Evolutionary conservation across 208 protist genomes (phyloP).

Genomic region (Trypanosoma cruzi): DNA sequence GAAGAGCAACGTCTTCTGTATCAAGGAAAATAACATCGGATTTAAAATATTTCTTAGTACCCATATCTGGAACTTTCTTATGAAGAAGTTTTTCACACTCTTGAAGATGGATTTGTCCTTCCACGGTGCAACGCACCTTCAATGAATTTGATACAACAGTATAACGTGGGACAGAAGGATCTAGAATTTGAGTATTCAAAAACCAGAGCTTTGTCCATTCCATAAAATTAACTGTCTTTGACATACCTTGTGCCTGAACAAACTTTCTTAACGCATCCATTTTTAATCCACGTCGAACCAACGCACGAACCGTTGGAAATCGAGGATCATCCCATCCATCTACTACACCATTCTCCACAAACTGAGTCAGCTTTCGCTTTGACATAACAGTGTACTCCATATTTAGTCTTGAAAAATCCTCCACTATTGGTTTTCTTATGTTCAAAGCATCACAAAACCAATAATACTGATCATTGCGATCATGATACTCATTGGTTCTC

Average conservation of each 20-base stretch:
- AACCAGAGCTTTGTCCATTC: conserved; percentile 99
- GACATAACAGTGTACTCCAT: conserved; percentile 98
- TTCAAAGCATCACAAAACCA: conserved; percentile 95
- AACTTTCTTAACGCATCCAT: conserved; percentile 96
- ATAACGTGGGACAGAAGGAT: conserved; percentile 97
- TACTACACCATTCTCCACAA: conserved; percentile 97
- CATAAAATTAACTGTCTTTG: conserved; percentile 96
- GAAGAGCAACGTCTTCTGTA: conserved; percentile 90
- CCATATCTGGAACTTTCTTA: conserved; percentile 95
- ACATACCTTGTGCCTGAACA: conserved; percentile 97
- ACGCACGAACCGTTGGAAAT: conserved; percentile 97
- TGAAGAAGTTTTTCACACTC: conserved; percentile 79
- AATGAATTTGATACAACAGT: conserved; percentile 89
- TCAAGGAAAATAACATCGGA: conserved; percentile 93
- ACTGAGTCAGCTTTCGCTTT: conserved; percentile 98
- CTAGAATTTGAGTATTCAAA: conserved; percentile 98
- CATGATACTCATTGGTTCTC: conserved; percentile 98
- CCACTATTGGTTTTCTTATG: conserved; percentile 88
- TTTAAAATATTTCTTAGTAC: conserved; percentile 93
- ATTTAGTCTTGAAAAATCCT: conserved; percentile 98
- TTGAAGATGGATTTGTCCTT: conserved; percentile 64
- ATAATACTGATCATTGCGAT: conserved; percentile 98
- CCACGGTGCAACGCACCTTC: conserved; percentile 82
- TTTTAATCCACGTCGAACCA: conserved; percentile 97
- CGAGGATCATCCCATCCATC: conserved; percentile 99